Conservation (phyloP, 352 stramenopile species). For the Pythium scleroteichum region DNA sequence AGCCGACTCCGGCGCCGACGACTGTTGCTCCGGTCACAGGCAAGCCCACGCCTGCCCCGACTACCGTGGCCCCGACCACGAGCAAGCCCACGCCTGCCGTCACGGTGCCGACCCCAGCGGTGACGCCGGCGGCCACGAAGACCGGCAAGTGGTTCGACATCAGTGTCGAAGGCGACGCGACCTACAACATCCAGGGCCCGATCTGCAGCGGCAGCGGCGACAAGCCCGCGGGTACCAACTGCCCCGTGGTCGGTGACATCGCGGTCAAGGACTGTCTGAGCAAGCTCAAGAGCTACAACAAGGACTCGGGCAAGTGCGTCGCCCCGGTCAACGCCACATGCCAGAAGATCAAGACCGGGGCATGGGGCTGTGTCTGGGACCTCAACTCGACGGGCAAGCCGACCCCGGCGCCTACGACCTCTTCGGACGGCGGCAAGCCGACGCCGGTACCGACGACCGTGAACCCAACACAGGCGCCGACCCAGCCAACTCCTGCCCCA, state of each 20-base stretch:
- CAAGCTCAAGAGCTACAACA: slow-evolving; percentile 47
- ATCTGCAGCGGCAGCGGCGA: slow-evolving; percentile 56
- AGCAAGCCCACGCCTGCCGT: no score
- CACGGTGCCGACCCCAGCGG: background rate
- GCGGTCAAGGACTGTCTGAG: slow-evolving; percentile 54
- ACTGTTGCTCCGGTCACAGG: no score
- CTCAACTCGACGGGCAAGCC: background rate
- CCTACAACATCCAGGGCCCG: slow-evolving; percentile 67
- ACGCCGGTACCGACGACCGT: background rate
- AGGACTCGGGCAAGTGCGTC: slow-evolving; percentile 40
- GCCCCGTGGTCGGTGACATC: slow-evolving; percentile 54
- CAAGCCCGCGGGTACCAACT: slow-evolving; percentile 39
- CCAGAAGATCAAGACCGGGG: slow-evolving; percentile 58
- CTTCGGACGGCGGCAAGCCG: background rate
- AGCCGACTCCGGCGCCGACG: no score
- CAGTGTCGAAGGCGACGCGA: slow-evolving; percentile 67
- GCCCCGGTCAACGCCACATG: slow-evolving; percentile 47
- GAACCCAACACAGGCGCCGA: background rate
- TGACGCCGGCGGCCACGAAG: background rate
- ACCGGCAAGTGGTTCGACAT: slow-evolving; percentile 27
- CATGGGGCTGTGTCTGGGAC: slow-evolving; percentile 60
- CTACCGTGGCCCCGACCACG: no score
- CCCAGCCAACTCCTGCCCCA: background rate
- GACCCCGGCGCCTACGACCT: background rate
- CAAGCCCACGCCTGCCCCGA: no score